Evolutionary conservation across 768 basidiomycete genomes (phyloP).

Genomic region (Terana coerulea): DNA sequence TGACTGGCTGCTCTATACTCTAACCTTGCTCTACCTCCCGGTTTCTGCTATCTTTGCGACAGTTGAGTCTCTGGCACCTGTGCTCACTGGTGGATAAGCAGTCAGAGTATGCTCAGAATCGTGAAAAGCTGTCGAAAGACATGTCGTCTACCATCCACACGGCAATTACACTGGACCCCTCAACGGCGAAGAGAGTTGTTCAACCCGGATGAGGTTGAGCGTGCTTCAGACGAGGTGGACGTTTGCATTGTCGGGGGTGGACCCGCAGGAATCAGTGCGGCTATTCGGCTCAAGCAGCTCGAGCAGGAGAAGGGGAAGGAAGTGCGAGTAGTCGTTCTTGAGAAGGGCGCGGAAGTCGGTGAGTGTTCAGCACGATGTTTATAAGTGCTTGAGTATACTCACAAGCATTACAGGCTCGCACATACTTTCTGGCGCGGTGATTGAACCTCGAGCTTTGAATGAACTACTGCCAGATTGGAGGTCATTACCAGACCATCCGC

Average conservation of each 20-base stretch:
- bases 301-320: constrained; percentile 76
- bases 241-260: constrained; percentile 97
- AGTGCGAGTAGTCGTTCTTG: constrained; percentile 87
- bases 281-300: constrained; percentile 92
- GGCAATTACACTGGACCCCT: constrained; percentile 25
- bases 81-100: too few species aligned
- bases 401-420: constrained; percentile 65
- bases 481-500: constrained; percentile 61
- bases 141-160: not conserved
- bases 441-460: constrained; percentile 88
- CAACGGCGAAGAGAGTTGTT: constrained; percentile 33
- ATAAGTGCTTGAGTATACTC: not conserved
- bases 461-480: constrained; percentile 90
- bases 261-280: constrained; percentile 94
- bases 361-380: constrained; percentile 26
- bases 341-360: constrained; percentile 95
- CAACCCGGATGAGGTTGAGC: constrained; percentile 64
- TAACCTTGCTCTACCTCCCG: too few species aligned
- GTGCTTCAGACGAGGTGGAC: constrained; percentile 89
- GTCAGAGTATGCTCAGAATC: not conserved
- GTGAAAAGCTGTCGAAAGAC: not conserved
- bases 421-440: constrained; percentile 92
- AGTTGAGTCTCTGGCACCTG: too few species aligned
- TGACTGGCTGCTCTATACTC: too few species aligned
- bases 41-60: too few species aligned